Conservation (phyloP, 1,284 basidiomycete genomes). For the Grifola frondosa region DNA sequence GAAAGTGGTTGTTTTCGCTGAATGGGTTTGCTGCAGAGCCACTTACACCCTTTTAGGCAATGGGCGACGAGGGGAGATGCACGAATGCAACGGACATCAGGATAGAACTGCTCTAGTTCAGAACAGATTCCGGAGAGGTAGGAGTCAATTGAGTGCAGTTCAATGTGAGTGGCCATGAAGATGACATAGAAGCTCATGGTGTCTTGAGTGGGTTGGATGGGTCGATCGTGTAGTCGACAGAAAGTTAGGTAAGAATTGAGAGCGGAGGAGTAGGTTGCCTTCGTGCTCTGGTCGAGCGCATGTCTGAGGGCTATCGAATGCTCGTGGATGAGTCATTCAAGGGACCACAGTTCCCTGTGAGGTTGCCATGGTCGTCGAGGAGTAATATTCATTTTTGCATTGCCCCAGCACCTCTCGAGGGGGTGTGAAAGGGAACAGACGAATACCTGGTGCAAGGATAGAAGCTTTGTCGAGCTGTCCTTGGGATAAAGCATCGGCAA, state of each 20-base stretch:
- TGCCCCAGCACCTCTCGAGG: slow-evolving; percentile 5
- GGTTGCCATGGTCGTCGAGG: slow-evolving; percentile 27
- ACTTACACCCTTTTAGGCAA: slow-evolving; percentile 34
- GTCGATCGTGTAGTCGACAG: slow-evolving; percentile 31
- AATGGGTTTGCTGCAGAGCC: slow-evolving; percentile 12
- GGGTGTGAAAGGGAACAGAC: slow-evolving; percentile 6
- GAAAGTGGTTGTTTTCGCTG: slow-evolving; percentile 30
- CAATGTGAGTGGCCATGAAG: slow-evolving; percentile 41
- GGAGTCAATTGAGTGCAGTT: slow-evolving; percentile 33
- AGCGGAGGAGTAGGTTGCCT: slow-evolving; percentile 32
- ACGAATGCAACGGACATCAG: slow-evolving; percentile 28
- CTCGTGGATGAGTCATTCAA: slow-evolving; percentile 31
- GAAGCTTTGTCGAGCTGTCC: too few species aligned
- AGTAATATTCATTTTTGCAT: background rate
- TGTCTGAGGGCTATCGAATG: slow-evolving; percentile 33
- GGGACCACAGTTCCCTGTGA: slow-evolving; percentile 30
- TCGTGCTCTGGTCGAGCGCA: slow-evolving; percentile 31
- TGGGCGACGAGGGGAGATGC: slow-evolving; percentile 27
- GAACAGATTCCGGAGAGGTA: slow-evolving; percentile 45
- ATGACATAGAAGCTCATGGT: slow-evolving; percentile 37
- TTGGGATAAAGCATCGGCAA: slow-evolving; percentile 30
- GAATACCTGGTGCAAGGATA: too few species aligned
- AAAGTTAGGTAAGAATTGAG: slow-evolving; percentile 42
- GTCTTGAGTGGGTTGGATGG: slow-evolving; percentile 34
- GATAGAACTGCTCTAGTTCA: slow-evolving; percentile 37